Evolutionary conservation across 768 basidiomycete genomes (phyloP).

Genomic region (Rhodocollybia butyracea): DNA sequence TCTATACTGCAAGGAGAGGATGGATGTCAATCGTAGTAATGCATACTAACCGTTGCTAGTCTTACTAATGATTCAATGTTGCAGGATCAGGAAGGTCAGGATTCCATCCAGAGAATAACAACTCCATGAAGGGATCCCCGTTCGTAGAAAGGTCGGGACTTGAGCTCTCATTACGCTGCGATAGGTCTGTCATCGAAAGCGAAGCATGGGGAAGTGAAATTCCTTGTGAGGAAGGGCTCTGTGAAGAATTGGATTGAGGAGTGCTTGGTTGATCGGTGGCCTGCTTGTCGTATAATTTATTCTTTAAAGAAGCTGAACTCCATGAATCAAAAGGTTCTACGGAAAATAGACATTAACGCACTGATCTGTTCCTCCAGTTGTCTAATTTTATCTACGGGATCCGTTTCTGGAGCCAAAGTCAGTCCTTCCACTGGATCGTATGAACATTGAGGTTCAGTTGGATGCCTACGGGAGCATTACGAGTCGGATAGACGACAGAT

Average conservation of each 20-base stretch:
- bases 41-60: slow-evolving; percentile 8
- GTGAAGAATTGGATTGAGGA: not conserved
- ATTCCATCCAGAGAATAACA: slow-evolving; percentile 81
- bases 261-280: slow-evolving; percentile 23
- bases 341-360: slow-evolving; percentile 27
- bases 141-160: slow-evolving; percentile 48
- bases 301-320: slow-evolving; percentile 57
- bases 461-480: slow-evolving; percentile 51
- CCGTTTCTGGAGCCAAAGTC: slow-evolving; percentile 69
- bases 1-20: slow-evolving; percentile 57
- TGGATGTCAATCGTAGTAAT: not conserved
- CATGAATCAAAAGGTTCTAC: slow-evolving; percentile 10
- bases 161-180: slow-evolving; percentile 41
- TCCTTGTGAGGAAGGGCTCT: slow-evolving; percentile 19
- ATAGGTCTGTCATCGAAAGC: slow-evolving; percentile 36
- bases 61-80: slow-evolving; percentile 73
- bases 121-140: slow-evolving; percentile 56
- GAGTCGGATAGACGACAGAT: too few relatives aligned
- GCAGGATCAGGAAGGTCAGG: slow-evolving; percentile 78
- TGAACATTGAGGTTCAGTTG: slow-evolving; percentile 79
- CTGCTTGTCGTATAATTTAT: slow-evolving; percentile 54
- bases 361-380: slow-evolving; percentile 77
- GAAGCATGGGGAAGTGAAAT: slow-evolving; percentile 45
- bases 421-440: slow-evolving; percentile 88
- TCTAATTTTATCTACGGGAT: slow-evolving; percentile 76